phyloP scores from a whole-genome alignment of 2,329 filamentous ascomycete genomes.

The Trichoderma asperellum region DNA sequence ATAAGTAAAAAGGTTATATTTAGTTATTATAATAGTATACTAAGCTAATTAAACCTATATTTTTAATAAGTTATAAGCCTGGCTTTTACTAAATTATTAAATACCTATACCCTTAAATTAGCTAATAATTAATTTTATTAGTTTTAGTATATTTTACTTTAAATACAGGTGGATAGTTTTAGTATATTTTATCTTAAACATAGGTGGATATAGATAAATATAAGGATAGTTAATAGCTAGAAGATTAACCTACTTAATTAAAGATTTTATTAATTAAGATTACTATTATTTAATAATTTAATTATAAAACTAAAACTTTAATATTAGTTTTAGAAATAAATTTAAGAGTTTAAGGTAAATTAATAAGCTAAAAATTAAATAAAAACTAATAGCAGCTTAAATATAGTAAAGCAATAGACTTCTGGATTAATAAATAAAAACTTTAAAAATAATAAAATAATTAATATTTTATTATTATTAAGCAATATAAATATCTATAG shows the following conservation, averaged over 20 bases:
- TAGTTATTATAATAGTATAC: no score
- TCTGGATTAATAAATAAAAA: background rate
- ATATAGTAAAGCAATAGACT: background rate
- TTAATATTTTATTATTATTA: background rate
- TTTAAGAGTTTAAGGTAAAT: background rate
- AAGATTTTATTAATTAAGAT: background rate
- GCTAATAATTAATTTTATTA: background rate
- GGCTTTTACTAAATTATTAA: background rate
- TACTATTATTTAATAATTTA: background rate
- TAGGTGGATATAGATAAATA: background rate
- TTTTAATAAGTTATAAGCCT: background rate
- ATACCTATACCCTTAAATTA: background rate
- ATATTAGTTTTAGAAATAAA: background rate
- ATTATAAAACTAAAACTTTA: background rate
- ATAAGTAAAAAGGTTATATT: no score
- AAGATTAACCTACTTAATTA: no score
- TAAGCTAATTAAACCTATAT: background rate
- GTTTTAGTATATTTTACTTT: background rate
- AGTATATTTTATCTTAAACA: background rate
- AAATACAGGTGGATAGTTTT: background rate
- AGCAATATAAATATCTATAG: no score
- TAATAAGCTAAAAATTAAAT: background rate
- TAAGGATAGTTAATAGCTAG: background rate
- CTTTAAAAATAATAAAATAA: background rate
- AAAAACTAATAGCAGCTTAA: no score